Evolutionary conservation across 768 basidiomycete species (phyloP), one percentile per base, ranked within the genome.

Genomic region (Hypsizygus marmoreus): DNA sequence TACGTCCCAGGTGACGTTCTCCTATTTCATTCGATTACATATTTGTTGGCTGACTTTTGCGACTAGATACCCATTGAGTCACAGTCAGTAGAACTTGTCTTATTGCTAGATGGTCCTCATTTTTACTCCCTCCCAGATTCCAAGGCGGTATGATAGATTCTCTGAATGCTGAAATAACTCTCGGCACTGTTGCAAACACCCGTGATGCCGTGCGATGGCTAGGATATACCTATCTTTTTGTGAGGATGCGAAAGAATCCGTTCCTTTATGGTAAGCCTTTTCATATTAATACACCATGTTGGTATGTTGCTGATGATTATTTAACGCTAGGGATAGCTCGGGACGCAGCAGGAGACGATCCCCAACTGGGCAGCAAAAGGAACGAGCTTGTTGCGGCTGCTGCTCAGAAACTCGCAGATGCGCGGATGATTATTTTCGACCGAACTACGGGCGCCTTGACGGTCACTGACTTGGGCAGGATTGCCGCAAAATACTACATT

Each of bases 401-500:
- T 1, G 90, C 91, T 5, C 66, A 72, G 28, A 79, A 71, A 47
- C 80, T 99, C 2, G 75, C 81, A 17, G 72, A 79, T 22, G 74
- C 82, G 10, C 75, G 79, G 30, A 99, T 99, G 97, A 86, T 97
- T 41, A 73, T 79, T 34, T 89, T 84, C 57, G 84, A 93, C 57
- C 62, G 69, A 26, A 62, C 62, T 0, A 75, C 71, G 4, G 81
- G 79, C 10, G 67, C 75, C 2, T 84, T 97, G 45, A 69, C 75
- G 2, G 81, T 86, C 54, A 91, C 88, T n/a, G 95, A 97, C 53
- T 67, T 95, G 2, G 97, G 97, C n/a, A 75, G 93, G 53, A 95
- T 98, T 56, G 94, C 97, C 0, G 92, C 95, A 4, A 95, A 89
- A 66, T 99, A 97, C 66, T 99, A 98, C 66, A 88, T 99, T 60